phyloP scores from a whole-genome alignment of 352 stramenopile species.

The Phytopythium montanum region DNA sequence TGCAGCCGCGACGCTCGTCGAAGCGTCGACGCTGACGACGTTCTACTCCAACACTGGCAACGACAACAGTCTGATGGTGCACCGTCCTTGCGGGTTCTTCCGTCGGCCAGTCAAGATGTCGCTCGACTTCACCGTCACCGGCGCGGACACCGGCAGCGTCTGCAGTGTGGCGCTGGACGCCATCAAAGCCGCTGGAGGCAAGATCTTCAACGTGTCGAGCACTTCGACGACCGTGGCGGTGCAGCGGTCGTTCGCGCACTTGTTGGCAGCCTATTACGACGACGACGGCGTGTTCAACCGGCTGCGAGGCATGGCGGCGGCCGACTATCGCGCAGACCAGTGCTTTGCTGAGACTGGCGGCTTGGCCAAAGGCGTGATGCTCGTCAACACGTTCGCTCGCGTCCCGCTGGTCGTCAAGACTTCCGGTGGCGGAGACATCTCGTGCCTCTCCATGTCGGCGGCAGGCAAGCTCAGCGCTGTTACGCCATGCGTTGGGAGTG shows the following conservation, averaged over 20 bases:
- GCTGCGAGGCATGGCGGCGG: conserved; percentile 22
- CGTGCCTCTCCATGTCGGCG: conserved; percentile 1
- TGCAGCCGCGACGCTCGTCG: conserved; percentile 17
- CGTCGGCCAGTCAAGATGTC: conserved; percentile 34
- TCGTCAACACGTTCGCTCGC: background rate
- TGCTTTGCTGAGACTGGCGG: conserved; percentile 28
- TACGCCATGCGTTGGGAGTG: background rate
- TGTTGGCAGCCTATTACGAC: conserved; percentile 12
- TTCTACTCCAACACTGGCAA: conserved; percentile 25
- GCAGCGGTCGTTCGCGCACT: conserved; percentile 25
- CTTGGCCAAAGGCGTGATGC: background rate
- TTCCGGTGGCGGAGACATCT: background rate
- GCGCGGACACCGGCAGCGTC: conserved; percentile 15
- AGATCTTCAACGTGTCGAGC: conserved; percentile 1
- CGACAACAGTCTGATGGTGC: conserved; percentile 13
- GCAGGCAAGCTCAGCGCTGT: background rate
- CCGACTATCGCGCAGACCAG: conserved; percentile 26
- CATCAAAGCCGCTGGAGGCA: background rate
- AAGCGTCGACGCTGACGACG: conserved; percentile 7
- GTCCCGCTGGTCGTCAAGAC: background rate
- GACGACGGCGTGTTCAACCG: conserved; percentile 24
- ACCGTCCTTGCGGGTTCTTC: conserved; percentile 28
- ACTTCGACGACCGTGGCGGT: conserved; percentile 11
- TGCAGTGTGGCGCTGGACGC: background rate
- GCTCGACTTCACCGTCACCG: conserved; percentile 16